Base-by-base conservation (phyloP, 257 asterid species). In the Cynanchum wilfordii region DNA sequence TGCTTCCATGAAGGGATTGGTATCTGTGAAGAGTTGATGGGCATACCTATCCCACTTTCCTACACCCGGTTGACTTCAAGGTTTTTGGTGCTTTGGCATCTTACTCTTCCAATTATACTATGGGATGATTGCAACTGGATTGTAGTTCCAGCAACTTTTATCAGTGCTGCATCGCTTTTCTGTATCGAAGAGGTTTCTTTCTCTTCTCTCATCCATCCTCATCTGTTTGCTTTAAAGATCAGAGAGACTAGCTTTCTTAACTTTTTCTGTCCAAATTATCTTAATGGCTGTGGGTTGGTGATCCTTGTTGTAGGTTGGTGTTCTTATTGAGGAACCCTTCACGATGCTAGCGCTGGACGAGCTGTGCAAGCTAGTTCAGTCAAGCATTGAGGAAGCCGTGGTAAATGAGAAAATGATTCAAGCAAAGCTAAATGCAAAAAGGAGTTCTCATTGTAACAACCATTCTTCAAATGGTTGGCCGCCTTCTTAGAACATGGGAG, bases 81-180 rank as follows among this genome's bases (percentile, higher is more conserved):
- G 79, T 89, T 94, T 67, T 81, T 94, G 72, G 96, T 94, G 83
- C 95, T 94, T n/a, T 94, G 99, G 99, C 99, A 94, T 85, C 87
- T 91, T 1, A 89, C 98, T 52, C 99, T 94, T 72, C 99, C 99
- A 2, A 70, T 94, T 73, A 89, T 94, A 71, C 96, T 94, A 29
- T 94, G 99, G 99, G 98, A 94, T 56, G 99, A 91, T 40, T 94
- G 99, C 73, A 89, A 89, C 75, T 94, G 99, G 99, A 91, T 91
- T 60, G 99, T 89, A 57, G 97, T 94, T 36, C 99, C 99, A 44
- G 99, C 99, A 33, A 94, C 99, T 52, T 89, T 94, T 68, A 82
- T 94, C 72, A 94, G 99, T 73, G 97, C 99, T 20, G 98, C 99
- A 68, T 89, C 97, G 25, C 80, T 94, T 13, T 94, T 94, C 77